Base-by-base conservation (phyloP, 345 rosid species). In the Gynandropsis gynandra region DNA sequence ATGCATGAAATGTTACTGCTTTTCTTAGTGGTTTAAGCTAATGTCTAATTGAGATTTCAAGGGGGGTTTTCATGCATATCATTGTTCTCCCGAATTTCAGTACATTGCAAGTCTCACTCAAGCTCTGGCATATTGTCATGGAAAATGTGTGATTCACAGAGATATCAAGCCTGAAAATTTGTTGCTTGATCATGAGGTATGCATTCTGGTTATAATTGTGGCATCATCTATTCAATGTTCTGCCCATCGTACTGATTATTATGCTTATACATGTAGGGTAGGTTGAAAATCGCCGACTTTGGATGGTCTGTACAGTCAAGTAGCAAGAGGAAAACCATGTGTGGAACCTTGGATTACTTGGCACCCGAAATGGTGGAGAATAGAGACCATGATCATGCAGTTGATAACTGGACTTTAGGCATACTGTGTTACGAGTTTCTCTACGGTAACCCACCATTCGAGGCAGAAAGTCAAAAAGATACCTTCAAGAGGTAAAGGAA, bases 261-360 rank as follows among this genome's bases (percentile, higher is more conserved):
- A 17, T 20, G 39, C n/a, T 14, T 59, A 29, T 31, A 15, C 40
- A 21, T 56, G 58, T 58, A 93, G 94, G 99, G 99, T 18, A 80
- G 88, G 36, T 56, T 88, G 66, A 88, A 83, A 73, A 93, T 93
- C 59, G 99, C 90, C 0, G 99, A 88, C 50, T 93, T 93, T 59
- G 95, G 99, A 19, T 85, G 97, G 99, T 85, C 97, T 8, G 95
- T 93, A n/a, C 99, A 93, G 69, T 88, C 99, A 15, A 76, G 67
- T 68, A 70, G 72, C 76, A 93, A 85, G 76, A 83, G 99, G 43
- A 81, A 61, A 68, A 93, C 97, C 9, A 81, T 88, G 97, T 93
- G 99, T 62, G 99, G 99, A 40, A 88, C 99, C 5, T 62, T 93
- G 61, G 99, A 93, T 57, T 88, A 93, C 50, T 74, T 93, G 37